These are phyloP conservation scores for Amphirosellinia nigrospora DNA, from an alignment of 495 filamentous ascomycete genomes.

Conservation along the genomic window DNA sequence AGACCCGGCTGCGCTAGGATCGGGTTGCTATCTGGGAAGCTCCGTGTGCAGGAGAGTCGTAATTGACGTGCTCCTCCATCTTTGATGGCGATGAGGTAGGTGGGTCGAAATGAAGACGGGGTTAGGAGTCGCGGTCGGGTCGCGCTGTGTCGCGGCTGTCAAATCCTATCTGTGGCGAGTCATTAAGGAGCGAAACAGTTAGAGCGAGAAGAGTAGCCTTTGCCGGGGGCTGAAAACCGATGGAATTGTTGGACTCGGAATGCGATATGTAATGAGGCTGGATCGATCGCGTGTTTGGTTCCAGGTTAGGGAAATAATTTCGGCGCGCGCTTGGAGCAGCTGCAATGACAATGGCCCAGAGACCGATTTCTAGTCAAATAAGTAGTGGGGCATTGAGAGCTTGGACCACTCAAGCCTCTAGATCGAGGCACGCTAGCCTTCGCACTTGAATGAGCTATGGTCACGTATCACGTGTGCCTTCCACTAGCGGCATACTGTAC, in stretches of 20 bases:
- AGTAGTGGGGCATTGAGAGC: background rate
- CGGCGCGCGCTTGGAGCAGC: conserved; percentile 40
- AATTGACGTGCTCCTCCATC: conserved; percentile 64
- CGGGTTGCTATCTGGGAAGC: conserved; percentile 57
- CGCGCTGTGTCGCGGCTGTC: conserved; percentile 32
- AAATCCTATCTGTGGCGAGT: conserved; percentile 22
- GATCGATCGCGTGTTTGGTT: conserved; percentile 44
- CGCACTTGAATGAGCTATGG: background rate
- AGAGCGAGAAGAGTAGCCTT: conserved; percentile 30
- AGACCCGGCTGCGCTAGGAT: conserved; percentile 59
- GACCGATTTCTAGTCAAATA: background rate
- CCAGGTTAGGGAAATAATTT: conserved; percentile 48
- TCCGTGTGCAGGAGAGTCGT: conserved; percentile 59
- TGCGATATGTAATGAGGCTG: conserved; percentile 32
- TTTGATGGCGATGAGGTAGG: conserved; percentile 14
- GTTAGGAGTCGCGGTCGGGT: conserved; percentile 16
- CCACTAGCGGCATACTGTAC: no score
- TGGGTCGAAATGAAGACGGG: conserved; percentile 21
- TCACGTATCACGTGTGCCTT: background rate
- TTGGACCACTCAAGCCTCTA: background rate
- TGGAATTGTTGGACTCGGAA: conserved; percentile 25
- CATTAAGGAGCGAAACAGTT: conserved; percentile 27
- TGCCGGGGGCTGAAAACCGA: conserved; percentile 30
- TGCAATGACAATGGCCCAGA: conserved; percentile 27
- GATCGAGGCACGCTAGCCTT: background rate